Conservation (phyloP, 805 yeast species). For the Komagataella kurtzmanii region DNA sequence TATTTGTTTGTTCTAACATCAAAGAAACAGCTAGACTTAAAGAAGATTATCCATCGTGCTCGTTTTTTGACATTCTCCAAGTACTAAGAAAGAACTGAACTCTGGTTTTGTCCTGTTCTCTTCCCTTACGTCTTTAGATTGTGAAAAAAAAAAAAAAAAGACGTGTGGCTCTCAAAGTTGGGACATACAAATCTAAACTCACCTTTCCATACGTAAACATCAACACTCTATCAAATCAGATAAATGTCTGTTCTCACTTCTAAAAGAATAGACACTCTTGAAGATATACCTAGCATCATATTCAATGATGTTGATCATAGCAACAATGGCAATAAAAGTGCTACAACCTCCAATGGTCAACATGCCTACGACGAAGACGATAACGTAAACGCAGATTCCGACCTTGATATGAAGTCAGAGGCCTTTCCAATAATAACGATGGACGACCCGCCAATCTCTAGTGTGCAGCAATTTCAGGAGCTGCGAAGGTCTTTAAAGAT, state of each 20-base stretch:
- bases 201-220: neutral
- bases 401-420: neutral
- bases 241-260: neutral
- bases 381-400: neutral
- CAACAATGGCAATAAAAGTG: neutral
- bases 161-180: neutral
- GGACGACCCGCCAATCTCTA: neutral
- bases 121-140: neutral
- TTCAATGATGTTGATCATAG: neutral
- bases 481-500: neutral
- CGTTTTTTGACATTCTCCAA: no score
- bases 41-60: no score
- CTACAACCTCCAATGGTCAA: neutral
- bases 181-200: neutral
- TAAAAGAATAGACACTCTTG: neutral
- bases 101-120: neutral
- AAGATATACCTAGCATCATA: neutral
- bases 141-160: neutral
- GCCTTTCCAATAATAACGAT: neutral
- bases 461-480: neutral
- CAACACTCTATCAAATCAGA: neutral
- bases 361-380: neutral
- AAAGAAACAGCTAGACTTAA: no score
- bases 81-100: no score
- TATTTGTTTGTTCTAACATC: no score